phyloP scores from a whole-genome alignment of 1,284 basidiomycete species.

The Moniliophthora roreri region DNA sequence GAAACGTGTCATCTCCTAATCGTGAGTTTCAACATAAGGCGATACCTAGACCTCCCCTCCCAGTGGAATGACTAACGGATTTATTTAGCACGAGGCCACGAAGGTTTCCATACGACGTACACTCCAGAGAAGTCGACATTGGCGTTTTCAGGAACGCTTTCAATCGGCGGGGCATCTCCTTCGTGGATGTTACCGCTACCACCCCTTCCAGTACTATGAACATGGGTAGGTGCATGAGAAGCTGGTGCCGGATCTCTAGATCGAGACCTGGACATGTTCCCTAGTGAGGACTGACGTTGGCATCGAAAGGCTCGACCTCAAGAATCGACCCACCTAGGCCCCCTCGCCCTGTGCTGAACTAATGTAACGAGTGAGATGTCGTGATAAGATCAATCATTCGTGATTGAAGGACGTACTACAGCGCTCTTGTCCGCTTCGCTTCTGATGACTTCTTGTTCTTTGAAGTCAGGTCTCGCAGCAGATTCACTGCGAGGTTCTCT shows the following conservation, averaged over 20 bases:
- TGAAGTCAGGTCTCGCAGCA: constrained; percentile 20
- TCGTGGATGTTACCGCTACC: constrained; percentile 29
- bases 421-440: constrained; percentile 31
- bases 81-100: constrained; percentile 1
- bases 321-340: constrained; percentile 28
- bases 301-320: background rate
- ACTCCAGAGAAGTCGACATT: constrained; percentile 18
- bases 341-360: constrained; percentile 54
- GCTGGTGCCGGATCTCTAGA: constrained; percentile 28
- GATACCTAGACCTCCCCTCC: constrained; percentile 54
- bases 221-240: background rate
- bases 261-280: constrained; percentile 49
- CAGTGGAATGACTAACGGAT: constrained; percentile 57
- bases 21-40: too few species aligned
- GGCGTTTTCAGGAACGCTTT: constrained; percentile 27
- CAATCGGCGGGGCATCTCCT: constrained; percentile 3
- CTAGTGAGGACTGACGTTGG: constrained; percentile 21
- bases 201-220: constrained; percentile 25
- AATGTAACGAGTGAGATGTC: background rate
- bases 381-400: constrained; percentile 3
- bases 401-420: constrained; percentile 37
- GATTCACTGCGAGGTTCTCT: constrained; percentile 43
- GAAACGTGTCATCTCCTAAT: too few species aligned
- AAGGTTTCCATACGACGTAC: background rate
- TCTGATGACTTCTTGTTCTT: constrained; percentile 48